These are phyloP conservation scores for Pseudogymnoascus sp. DNA, from an alignment of 2,329 filamentous ascomycete species.

Conservation along the genomic window DNA sequence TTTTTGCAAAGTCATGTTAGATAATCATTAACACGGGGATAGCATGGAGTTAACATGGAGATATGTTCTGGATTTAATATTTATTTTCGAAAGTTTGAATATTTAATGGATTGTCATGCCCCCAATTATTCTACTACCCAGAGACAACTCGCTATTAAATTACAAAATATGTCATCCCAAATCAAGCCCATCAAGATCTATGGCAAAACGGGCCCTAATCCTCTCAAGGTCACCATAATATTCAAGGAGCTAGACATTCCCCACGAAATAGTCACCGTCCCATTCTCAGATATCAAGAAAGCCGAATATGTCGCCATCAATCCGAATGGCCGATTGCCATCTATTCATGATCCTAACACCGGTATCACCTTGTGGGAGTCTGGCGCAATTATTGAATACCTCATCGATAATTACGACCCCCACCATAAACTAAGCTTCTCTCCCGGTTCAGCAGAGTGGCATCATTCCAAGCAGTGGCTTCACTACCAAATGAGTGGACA, in stretches of 20 bases:
- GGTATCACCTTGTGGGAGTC: slow-evolving; percentile 28
- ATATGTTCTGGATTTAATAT: neutral
- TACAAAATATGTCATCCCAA: neutral
- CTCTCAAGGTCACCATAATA: neutral
- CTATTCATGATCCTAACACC: slow-evolving; percentile 33
- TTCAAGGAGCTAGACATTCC: no score
- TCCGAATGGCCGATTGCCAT: slow-evolving; percentile 22
- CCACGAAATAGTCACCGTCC: no score
- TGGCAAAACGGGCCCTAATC: neutral
- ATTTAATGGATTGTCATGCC: neutral
- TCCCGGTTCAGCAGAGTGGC: slow-evolving; percentile 8
- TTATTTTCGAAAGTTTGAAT: neutral
- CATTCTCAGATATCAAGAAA: slow-evolving; percentile 25
- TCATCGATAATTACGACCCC: slow-evolving; percentile 34
- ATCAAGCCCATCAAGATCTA: neutral
- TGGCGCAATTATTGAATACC: slow-evolving; percentile 36
- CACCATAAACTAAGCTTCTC: neutral
- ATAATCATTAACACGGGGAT: neutral
- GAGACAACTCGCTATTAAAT: neutral
- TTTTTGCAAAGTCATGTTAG: neutral
- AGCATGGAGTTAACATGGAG: neutral
- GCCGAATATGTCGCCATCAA: slow-evolving; percentile 28
- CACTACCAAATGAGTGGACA: slow-evolving; percentile 32
- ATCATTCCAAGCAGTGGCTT: slow-evolving; percentile 30
- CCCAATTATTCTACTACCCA: neutral